A percentile compares a stretch with the other conserved stretches of the same genome.
These are phyloP conservation scores for Trametes coccinea DNA, from an alignment of 768 basidiomycete genomes.

Conservation along the genomic window DNA sequence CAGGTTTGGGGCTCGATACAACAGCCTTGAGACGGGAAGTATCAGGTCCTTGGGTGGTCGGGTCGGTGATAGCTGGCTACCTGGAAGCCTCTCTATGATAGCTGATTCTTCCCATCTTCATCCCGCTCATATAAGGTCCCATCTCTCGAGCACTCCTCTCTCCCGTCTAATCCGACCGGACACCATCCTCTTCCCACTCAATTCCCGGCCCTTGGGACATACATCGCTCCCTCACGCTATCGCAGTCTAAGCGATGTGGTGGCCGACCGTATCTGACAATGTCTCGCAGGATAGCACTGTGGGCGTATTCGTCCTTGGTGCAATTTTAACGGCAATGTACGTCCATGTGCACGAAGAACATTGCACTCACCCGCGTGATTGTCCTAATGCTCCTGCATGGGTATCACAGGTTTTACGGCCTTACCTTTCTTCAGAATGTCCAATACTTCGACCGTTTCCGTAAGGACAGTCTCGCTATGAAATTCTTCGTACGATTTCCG, in stretches of 20 bases:
- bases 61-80: background rate
- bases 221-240: background rate
- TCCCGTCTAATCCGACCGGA: background rate
- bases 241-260: slow-evolving; percentile 8
- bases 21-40: too few species aligned
- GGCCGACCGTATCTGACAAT: slow-evolving; percentile 8
- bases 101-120: slow-evolving; percentile 1
- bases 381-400: background rate
- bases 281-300: slow-evolving; percentile 15
- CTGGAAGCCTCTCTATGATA: background rate
- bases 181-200: background rate
- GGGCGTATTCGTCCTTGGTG: slow-evolving; percentile 12
- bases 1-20: too few species aligned
- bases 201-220: background rate
- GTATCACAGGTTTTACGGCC: slow-evolving; percentile 17
- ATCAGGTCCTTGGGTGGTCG: background rate
- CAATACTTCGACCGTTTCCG: slow-evolving; percentile 17
- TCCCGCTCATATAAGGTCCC: background rate
- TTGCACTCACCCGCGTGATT: background rate
- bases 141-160: background rate
- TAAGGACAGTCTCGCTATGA: slow-evolving; percentile 8
- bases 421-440: slow-evolving; percentile 17
- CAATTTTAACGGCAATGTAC: slow-evolving; percentile 11
- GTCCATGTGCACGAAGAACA: background rate
- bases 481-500: slow-evolving; percentile 7